phyloP scores from a whole-genome alignment of 2,329 filamentous ascomycete genomes.

The Chaetomiaceae sp. region DNA sequence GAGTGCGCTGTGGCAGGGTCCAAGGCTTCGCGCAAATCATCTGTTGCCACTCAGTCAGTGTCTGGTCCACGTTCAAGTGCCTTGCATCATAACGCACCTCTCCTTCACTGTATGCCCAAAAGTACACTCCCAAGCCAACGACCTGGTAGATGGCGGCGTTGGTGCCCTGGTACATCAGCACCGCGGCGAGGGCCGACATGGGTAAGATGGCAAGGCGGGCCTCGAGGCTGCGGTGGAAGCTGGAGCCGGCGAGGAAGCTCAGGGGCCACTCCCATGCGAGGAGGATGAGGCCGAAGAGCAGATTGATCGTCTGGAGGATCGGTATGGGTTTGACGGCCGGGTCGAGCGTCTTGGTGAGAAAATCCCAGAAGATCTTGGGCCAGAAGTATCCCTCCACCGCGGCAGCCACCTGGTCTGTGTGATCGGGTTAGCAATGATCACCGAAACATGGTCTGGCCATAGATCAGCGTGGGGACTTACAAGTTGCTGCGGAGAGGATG shows the following conservation, averaged over 20 bases:
- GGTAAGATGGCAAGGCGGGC: conserved; percentile 77
- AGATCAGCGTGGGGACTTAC: conserved; percentile 39
- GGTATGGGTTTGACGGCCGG: conserved; percentile 81
- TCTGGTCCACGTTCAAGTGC: no score
- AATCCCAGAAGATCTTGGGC: conserved; percentile 99
- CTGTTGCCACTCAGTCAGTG: conserved; percentile 31
- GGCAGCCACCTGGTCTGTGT: conserved; percentile 75
- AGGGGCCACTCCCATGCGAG: conserved; percentile 91
- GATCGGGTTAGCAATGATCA: conserved; percentile 24
- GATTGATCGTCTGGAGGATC: conserved; percentile 81
- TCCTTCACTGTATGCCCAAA: conserved; percentile 95
- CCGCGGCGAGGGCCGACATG: conserved; percentile 64
- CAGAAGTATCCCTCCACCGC: conserved; percentile 89
- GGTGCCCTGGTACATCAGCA: conserved; percentile 84
- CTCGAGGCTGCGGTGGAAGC: conserved; percentile 82
- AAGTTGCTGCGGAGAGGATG: conserved; percentile 73
- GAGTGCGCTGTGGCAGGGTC: conserved; percentile 53
- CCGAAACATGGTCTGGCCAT: neutral
- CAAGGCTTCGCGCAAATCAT: conserved; percentile 64
- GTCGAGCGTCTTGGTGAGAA: conserved; percentile 85
- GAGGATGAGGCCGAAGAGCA: conserved; percentile 71
- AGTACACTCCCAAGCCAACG: conserved; percentile 79
- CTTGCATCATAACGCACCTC: conserved; percentile 59
- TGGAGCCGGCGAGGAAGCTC: conserved; percentile 65
- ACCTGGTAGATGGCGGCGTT: conserved; percentile 91